Evolutionary conservation across 768 basidiomycete genomes (phyloP).

Genomic region (Serendipita sp.): DNA sequence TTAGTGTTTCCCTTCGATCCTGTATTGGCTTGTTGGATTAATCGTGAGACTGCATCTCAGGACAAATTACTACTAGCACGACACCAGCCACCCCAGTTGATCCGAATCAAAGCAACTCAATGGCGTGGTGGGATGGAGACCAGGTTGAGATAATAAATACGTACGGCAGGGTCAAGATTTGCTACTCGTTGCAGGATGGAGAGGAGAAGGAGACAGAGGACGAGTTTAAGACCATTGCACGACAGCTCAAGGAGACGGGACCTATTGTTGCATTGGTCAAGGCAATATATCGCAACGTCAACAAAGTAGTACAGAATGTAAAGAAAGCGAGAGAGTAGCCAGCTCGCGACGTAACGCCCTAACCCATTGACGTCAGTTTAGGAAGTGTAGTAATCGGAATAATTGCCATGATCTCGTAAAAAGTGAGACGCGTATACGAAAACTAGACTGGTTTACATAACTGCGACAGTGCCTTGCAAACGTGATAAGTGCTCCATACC

Average conservation of each 20-base stretch:
- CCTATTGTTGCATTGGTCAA: not conserved
- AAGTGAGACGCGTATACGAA: too few species aligned
- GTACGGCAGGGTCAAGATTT: not conserved
- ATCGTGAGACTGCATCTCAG: too few species aligned
- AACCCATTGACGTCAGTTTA: too few species aligned
- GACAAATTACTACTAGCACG: too few species aligned
- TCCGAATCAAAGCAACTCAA: too few species aligned
- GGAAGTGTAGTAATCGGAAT: too few species aligned
- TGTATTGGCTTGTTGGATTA: too few species aligned
- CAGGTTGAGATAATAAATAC: not conserved
- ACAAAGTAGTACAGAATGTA: not conserved
- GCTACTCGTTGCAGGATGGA: not conserved
- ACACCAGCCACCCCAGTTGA: too few species aligned
- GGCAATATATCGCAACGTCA: not conserved
- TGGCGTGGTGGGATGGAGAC: not conserved
- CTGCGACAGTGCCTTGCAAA: not conserved
- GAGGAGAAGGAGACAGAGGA: not conserved
- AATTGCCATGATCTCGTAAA: too few species aligned
- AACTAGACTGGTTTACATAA: too few species aligned
- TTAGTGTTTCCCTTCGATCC: too few species aligned
- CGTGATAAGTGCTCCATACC: not conserved
- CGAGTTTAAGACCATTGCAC: not conserved
- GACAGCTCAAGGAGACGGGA: not conserved
- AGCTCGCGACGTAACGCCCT: too few species aligned
- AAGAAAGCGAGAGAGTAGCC: not conserved